A percentile compares a stretch with the other conserved stretches of the same genome.
Evolutionary conservation across 306 rosid species (phyloP).

Genomic region (Sindora glabra): DNA sequence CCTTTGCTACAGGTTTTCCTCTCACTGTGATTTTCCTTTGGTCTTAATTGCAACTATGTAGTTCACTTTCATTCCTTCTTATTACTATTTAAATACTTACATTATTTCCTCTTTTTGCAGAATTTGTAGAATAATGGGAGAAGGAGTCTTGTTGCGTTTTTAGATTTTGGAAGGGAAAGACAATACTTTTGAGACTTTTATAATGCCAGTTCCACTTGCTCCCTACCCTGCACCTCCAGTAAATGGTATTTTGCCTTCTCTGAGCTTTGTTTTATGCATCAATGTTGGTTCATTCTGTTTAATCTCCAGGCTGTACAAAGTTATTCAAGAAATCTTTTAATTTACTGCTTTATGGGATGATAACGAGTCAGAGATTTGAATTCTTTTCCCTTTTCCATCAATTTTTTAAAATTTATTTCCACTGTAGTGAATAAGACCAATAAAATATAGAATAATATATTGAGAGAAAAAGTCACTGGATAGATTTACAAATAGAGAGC

Average conservation of each 20-base stretch:
- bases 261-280: background rate
- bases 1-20: no score
- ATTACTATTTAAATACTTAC: background rate
- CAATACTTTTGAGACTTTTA: constrained; percentile 15
- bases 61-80: background rate
- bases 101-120: constrained; percentile 31
- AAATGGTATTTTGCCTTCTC: constrained; percentile 51
- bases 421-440: no score
- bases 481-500: background rate
- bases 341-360: constrained; percentile 10
- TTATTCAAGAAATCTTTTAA: constrained; percentile 5
- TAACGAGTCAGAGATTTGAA: constrained; percentile 10
- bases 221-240: constrained; percentile 85
- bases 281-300: constrained; percentile 20
- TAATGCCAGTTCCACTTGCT: constrained; percentile 99
- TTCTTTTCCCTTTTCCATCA: background rate
- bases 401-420: no score
- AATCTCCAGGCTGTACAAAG: background rate
- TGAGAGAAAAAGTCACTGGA: background rate
- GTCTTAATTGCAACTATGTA: no score
- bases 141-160: constrained; percentile 19
- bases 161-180: constrained; percentile 39
- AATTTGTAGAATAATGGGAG: constrained; percentile 34
- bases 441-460: no score
- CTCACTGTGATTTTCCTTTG: no score